These are phyloP conservation scores for Rhizopus arrhizus DNA, from an alignment of 371 early-diverging fungal genomes.

Conservation along the genomic window DNA sequence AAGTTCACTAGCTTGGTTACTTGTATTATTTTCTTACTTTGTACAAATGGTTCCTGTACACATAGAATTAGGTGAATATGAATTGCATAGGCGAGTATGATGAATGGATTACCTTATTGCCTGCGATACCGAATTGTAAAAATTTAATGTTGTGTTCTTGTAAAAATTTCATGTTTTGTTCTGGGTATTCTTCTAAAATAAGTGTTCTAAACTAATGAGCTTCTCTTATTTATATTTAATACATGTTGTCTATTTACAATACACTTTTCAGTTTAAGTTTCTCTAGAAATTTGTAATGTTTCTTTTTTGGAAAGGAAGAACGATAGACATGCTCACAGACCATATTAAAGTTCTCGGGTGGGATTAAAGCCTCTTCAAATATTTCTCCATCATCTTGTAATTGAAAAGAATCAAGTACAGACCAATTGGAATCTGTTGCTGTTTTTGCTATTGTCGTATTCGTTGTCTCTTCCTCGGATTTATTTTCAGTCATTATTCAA, in stretches of 20 bases:
- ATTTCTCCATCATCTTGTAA: constrained; percentile 46
- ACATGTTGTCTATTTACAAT: constrained; percentile 54
- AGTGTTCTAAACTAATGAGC: constrained; percentile 63
- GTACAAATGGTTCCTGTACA: constrained; percentile 92
- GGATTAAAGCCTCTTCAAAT: constrained; percentile 72
- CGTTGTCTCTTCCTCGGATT: constrained; percentile 8
- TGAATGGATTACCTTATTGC: constrained; percentile 77
- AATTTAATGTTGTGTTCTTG: constrained; percentile 82
- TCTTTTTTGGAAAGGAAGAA: constrained; percentile 88
- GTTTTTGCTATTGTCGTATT: background rate
- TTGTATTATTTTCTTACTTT: constrained; percentile 60
- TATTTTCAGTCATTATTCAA: background rate
- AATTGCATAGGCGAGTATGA: background rate
- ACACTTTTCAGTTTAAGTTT: constrained; percentile 87
- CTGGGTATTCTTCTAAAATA: constrained; percentile 94
- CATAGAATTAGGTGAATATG: too few relatives aligned
- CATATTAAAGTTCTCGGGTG: constrained; percentile 93
- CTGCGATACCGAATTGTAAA: constrained; percentile 94
- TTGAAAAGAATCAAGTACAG: constrained; percentile 35
- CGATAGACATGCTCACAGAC: constrained; percentile 92
- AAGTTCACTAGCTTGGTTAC: background rate
- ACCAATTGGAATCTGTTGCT: constrained; percentile 33
- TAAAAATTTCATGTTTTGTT: constrained; percentile 86
- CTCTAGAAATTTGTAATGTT: constrained; percentile 89
- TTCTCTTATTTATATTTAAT: background rate